Evolutionary conservation across 1,139 yeast species (phyloP).

Genomic region (Nakaseomyces uthaithaninus): DNA sequence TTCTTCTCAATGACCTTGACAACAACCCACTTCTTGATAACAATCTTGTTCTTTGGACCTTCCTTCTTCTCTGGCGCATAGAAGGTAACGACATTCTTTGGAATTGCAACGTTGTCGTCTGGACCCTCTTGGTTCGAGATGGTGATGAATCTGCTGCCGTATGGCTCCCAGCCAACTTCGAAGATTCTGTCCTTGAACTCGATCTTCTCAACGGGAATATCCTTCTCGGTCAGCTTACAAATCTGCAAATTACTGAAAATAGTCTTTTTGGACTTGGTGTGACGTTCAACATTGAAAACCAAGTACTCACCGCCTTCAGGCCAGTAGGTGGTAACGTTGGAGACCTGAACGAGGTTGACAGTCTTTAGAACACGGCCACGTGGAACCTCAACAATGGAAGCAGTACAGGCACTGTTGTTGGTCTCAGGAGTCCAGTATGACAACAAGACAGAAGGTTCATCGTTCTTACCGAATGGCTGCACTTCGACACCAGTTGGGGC

Average conservation of each 20-base stretch:
- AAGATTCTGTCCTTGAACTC: conserved; percentile 86
- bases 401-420: conserved; percentile 89
- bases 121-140: conserved; percentile 58
- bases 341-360: conserved; percentile 87
- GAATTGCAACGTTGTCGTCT: conserved; percentile 57
- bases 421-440: conserved; percentile 98
- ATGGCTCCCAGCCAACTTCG: conserved; percentile 95
- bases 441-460: conserved; percentile 48
- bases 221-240: conserved; percentile 79
- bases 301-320: conserved; percentile 77
- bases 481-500: conserved; percentile 81
- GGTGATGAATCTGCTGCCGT: conserved; percentile 74
- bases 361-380: conserved; percentile 78
- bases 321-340: conserved; percentile 91
- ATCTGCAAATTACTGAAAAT: conserved; percentile 87
- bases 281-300: conserved; percentile 95
- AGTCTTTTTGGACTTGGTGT: conserved; percentile 90
- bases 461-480: conserved; percentile 42
- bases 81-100: conserved; percentile 68
- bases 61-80: conserved; percentile 61
- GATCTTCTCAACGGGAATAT: conserved; percentile 87
- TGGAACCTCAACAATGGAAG: conserved; percentile 83
- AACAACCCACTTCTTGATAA: conserved; percentile 48
- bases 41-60: conserved; percentile 32
- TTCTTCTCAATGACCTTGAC: conserved; percentile 53